Conservation (phyloP, 768 basidiomycete species). For the Cystoderma amianthinum region DNA sequence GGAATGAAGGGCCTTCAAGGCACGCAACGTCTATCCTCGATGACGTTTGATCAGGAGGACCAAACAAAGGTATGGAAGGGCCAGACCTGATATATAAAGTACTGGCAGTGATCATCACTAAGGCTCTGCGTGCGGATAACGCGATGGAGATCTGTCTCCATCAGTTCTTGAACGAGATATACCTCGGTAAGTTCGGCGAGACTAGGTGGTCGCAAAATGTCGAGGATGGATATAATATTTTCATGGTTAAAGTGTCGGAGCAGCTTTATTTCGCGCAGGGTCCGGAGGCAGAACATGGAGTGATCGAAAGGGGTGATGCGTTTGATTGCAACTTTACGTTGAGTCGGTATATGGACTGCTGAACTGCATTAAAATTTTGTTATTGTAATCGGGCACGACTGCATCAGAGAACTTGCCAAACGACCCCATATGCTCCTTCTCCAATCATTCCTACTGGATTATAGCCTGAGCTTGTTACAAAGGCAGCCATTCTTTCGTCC, state of each 20-base stretch:
- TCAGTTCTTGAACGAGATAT: conserved; percentile 56
- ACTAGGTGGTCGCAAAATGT: conserved; percentile 78
- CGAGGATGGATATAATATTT: conserved; percentile 95
- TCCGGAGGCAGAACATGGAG: conserved; percentile 95
- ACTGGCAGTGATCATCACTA: conserved; percentile 93
- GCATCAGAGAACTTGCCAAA: conserved; percentile 34
- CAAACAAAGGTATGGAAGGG: conserved; percentile 6
- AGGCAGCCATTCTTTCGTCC: conserved; percentile 27
- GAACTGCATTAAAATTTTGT: conserved; percentile 38
- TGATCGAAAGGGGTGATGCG: conserved; percentile 99
- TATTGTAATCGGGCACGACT: neutral
- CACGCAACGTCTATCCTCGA: conserved; percentile 65
- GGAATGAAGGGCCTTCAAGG: conserved; percentile 90
- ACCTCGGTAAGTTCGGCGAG: conserved; percentile 85
- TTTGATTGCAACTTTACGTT: conserved; percentile 95
- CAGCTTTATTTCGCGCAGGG: conserved; percentile 95
- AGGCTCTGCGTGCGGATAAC: conserved; percentile 94
- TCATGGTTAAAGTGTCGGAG: conserved; percentile 98
- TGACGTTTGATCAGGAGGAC: conserved; percentile 3
- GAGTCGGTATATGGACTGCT: conserved; percentile 91
- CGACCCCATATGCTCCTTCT: conserved; percentile 93
- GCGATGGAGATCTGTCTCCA: conserved; percentile 94
- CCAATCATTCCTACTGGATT: conserved; percentile 81
- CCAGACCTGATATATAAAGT: conserved; percentile 89
- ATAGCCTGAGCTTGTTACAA: conserved; percentile 51